phyloP scores from a whole-genome alignment of 257 asterid species.

The Jacaranda mimosifolia region DNA sequence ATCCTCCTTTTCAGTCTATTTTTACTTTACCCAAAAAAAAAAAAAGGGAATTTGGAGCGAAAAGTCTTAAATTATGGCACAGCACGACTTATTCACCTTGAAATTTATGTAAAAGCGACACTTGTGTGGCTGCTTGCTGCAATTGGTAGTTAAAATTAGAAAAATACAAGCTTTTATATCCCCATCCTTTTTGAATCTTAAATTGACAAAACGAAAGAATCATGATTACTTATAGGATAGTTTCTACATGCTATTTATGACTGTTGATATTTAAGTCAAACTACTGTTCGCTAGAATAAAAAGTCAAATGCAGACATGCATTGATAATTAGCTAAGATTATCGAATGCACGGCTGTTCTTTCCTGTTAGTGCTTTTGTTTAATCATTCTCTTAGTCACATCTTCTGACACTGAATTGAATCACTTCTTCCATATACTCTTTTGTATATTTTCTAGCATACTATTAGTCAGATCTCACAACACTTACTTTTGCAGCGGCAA shows the following conservation, averaged over 20 bases:
- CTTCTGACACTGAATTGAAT: constrained; percentile 2
- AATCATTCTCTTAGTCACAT: not conserved
- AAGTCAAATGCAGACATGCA: constrained; percentile 14
- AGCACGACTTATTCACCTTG: not conserved
- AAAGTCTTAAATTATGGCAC: no score
- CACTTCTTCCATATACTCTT: not conserved
- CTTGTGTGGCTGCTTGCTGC: constrained; percentile 19
- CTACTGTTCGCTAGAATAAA: constrained; percentile 10
- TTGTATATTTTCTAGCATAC: not conserved
- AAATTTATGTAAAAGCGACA: constrained; percentile 5
- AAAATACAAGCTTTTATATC: not conserved
- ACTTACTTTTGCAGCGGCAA: constrained; percentile 21
- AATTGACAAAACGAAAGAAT: constrained; percentile 13
- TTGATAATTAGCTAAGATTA: not conserved
- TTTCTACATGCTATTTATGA: constrained; percentile 26
- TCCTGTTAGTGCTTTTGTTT: not conserved
- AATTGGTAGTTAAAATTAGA: constrained; percentile 18
- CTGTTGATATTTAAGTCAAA: constrained; percentile 16
- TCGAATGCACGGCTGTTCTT: constrained; percentile 15
- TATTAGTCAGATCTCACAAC: not conserved
- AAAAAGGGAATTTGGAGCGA: no score
- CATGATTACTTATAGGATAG: constrained; percentile 3
- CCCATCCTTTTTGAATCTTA: constrained; percentile 15
- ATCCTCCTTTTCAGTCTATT: not conserved
- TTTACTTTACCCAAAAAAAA: no score